Conservation (phyloP, 1,284 basidiomycete species). For the Clitocybe nebularis region DNA sequence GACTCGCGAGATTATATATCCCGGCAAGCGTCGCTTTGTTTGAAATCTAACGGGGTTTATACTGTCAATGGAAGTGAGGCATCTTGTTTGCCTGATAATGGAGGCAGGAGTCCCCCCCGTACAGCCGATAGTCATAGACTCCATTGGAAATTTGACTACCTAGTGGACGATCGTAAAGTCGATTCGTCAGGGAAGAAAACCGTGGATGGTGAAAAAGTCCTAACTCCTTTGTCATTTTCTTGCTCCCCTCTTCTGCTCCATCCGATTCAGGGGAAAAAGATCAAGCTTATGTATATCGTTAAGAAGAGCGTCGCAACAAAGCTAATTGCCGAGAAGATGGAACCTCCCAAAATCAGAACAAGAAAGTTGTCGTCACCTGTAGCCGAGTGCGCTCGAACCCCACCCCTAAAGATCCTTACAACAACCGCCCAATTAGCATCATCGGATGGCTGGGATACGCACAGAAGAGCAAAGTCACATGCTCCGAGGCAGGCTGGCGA, state of each 20-base stretch:
- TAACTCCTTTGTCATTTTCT: constrained; percentile 69
- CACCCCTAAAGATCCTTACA: constrained; percentile 2
- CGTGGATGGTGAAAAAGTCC: constrained; percentile 59
- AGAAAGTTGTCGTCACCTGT: too few relatives aligned
- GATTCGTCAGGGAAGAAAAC: constrained; percentile 41
- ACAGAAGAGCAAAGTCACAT: constrained; percentile 32
- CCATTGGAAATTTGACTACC: constrained; percentile 75
- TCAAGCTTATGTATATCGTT: constrained; percentile 63
- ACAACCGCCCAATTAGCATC: constrained; percentile 8
- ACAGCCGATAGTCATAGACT: constrained; percentile 36
- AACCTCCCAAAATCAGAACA: too few relatives aligned
- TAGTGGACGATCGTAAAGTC: constrained; percentile 55
- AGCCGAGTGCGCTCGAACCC: constrained; percentile 6
- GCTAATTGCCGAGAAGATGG: constrained; percentile 54
- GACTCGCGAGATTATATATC: constrained; percentile 70
- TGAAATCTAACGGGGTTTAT: constrained; percentile 72
- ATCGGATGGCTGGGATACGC: constrained; percentile 22
- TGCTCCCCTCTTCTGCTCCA: constrained; percentile 69
- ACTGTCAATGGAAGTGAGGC: constrained; percentile 62
- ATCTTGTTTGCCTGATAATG: constrained; percentile 21
- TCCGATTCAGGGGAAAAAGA: constrained; percentile 59
- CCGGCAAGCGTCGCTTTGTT: constrained; percentile 60
- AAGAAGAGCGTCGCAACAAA: constrained; percentile 63
- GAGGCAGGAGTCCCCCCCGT: constrained; percentile 10
- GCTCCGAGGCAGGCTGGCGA: constrained; percentile 12